These are phyloP conservation scores for Pilatotrama ljubarskyi DNA, from an alignment of 768 basidiomycete genomes.

Conservation along the genomic window DNA sequence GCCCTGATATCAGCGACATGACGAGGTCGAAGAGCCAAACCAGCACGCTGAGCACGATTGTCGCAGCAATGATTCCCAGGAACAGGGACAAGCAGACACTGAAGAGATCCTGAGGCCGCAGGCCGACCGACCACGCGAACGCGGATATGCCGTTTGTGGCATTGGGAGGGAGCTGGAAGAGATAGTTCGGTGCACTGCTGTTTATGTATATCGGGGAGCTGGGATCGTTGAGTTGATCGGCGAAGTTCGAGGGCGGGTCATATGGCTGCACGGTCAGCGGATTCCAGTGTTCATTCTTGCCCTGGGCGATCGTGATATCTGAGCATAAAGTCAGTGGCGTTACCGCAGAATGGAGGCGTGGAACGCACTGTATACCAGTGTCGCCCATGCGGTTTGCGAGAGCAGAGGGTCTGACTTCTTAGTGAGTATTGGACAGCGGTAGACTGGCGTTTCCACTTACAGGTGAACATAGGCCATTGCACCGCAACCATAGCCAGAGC, in stretches of 20 bases:
- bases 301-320: slow-evolving; percentile 76
- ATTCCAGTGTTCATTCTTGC: slow-evolving; percentile 60
- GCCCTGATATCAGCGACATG: slow-evolving; percentile 38
- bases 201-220: slow-evolving; percentile 80
- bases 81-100: slow-evolving; percentile 81
- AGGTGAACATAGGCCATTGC: slow-evolving; percentile 90
- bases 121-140: slow-evolving; percentile 82
- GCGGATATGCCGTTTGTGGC: slow-evolving; percentile 71
- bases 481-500: slow-evolving; percentile 92
- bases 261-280: slow-evolving; percentile 58
- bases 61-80: slow-evolving; percentile 71
- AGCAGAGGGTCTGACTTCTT: slow-evolving; percentile 76
- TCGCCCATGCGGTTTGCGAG: slow-evolving; percentile 87
- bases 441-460: slow-evolving; percentile 44
- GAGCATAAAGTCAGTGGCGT: slow-evolving; percentile 17
- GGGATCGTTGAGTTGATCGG: slow-evolving; percentile 68
- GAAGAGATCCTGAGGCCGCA: slow-evolving; percentile 82
- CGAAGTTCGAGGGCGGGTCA: slow-evolving; percentile 68
- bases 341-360: slow-evolving; percentile 1
- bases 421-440: not conserved
- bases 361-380: slow-evolving; percentile 66
- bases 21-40: slow-evolving; percentile 74
- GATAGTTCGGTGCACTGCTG: slow-evolving; percentile 59
- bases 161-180: slow-evolving; percentile 69
- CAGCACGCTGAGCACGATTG: slow-evolving; percentile 66